Conservation (phyloP, 371 early-diverging fungal genomes). For the Nosema muscidifuracis region DNA sequence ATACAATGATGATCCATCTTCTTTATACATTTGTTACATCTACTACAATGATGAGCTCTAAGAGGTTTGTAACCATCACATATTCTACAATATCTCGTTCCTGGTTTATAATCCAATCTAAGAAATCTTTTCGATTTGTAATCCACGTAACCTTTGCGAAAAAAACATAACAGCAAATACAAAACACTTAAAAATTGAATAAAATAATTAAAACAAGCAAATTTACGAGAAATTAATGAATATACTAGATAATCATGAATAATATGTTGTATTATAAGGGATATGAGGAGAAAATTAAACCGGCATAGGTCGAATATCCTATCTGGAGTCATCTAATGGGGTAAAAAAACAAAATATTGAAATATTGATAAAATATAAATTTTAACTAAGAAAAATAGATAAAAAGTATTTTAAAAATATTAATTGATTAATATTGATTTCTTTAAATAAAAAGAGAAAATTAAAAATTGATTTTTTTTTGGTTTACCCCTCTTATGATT, state of each 20-base stretch:
- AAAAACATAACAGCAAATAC: not conserved
- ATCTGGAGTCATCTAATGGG: no score
- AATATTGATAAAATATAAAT: no score
- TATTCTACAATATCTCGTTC: conserved; percentile 61
- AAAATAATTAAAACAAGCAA: not conserved
- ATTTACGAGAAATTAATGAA: not conserved
- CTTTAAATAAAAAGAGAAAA: no score
- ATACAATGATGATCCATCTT: conserved; percentile 96
- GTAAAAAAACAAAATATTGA: no score
- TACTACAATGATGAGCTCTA: conserved; percentile 88
- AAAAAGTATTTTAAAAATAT: no score
- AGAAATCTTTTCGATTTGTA: not conserved
- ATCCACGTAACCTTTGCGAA: conserved; percentile 22
- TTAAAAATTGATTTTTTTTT: no score
- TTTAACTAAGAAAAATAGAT: no score
- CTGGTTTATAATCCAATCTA: no score
- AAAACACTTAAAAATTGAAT: not conserved
- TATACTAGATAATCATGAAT: not conserved
- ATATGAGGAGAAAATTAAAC: not conserved
- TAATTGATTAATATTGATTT: no score
- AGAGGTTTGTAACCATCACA: conserved; percentile 73
- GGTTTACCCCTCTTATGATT: no score
- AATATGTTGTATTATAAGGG: not conserved
- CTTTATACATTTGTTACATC: conserved; percentile 89
- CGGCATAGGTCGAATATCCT: no score